Conservation (phyloP, 2,329 filamentous ascomycete species). For the Penicillium rolfsii region DNA sequence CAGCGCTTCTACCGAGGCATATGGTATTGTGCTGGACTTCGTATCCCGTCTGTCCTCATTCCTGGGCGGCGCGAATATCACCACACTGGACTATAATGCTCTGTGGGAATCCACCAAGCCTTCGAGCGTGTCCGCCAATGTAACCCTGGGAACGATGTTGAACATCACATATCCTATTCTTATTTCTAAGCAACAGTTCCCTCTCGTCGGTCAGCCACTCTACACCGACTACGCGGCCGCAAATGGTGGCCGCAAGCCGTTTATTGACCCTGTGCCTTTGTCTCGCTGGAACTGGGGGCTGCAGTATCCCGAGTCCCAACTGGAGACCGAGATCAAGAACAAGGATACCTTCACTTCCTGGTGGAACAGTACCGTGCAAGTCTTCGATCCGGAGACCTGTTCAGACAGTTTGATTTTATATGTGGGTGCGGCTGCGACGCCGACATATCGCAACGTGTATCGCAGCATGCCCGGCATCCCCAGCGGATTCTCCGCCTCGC, state of each 20-base stretch:
- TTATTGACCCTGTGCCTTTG: constrained; percentile 55
- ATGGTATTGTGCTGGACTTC: background rate
- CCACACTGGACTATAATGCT: background rate
- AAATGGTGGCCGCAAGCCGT: constrained; percentile 52
- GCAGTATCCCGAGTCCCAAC: constrained; percentile 41
- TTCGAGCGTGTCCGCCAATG: background rate
- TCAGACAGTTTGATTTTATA: background rate
- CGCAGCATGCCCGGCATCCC: constrained; percentile 49
- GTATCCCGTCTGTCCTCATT: background rate
- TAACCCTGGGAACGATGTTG: background rate
- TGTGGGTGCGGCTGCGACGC: background rate
- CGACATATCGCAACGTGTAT: constrained; percentile 50
- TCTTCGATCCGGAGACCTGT: background rate
- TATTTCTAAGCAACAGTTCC: constrained; percentile 47
- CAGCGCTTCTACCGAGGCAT: background rate
- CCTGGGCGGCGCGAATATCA: background rate
- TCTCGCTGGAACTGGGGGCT: constrained; percentile 55
- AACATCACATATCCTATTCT: constrained; percentile 28
- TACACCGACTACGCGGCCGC: constrained; percentile 54
- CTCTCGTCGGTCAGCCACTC: constrained; percentile 53
- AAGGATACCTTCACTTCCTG: constrained; percentile 55
- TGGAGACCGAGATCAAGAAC: constrained; percentile 52
- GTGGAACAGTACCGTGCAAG: constrained; percentile 26
- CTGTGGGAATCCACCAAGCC: background rate
- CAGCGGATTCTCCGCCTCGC: constrained; percentile 49